phyloP scores from a whole-genome alignment of 2,329 filamentous ascomycete genomes.

The Teratosphaeria destructans region DNA sequence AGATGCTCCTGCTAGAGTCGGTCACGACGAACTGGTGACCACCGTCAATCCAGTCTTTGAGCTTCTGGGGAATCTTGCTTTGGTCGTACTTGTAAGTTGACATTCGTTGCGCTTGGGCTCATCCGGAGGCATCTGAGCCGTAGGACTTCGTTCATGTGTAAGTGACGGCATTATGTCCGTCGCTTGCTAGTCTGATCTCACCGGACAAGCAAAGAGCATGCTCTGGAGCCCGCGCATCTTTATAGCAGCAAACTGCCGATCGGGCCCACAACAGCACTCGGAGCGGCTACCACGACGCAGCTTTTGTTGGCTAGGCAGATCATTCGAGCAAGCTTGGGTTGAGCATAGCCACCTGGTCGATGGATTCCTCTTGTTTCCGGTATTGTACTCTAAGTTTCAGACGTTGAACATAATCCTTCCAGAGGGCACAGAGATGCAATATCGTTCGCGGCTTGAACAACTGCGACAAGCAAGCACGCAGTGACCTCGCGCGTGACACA shows the following conservation, averaged over 20 bases:
- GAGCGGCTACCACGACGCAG: not conserved
- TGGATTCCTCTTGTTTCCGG: too few species aligned
- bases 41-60: not conserved
- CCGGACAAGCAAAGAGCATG: not conserved
- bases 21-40: not conserved
- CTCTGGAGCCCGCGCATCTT: not conserved
- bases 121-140: not conserved
- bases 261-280: not conserved
- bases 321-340: too few species aligned
- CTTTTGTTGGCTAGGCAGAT: too few species aligned
- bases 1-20: not conserved
- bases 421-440: too few species aligned
- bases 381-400: too few species aligned
- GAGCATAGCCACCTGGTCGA: too few species aligned
- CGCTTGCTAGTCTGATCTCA: not conserved
- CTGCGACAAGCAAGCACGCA: too few species aligned
- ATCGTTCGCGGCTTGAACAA: too few species aligned
- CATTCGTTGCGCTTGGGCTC: not conserved
- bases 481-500: too few species aligned
- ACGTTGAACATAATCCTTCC: too few species aligned
- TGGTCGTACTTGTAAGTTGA: not conserved
- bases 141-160: not conserved
- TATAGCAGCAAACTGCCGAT: not conserved
- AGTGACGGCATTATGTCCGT: not conserved
- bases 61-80: not conserved